Evolutionary conservation across 2,329 filamentous ascomycete genomes (phyloP).

Genomic region (Elsinoe necatrix): DNA sequence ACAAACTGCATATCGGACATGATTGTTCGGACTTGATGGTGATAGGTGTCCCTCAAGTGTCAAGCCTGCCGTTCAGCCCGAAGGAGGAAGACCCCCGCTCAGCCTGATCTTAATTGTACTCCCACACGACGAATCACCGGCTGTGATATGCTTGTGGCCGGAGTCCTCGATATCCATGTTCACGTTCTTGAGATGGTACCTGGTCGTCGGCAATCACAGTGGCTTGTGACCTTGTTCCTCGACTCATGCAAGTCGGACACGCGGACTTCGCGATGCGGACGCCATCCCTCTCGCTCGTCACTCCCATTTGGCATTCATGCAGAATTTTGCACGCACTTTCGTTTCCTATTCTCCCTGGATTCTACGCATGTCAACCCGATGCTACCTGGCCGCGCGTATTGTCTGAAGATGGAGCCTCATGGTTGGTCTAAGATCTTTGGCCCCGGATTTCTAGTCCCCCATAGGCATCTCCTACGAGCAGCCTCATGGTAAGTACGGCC

Average conservation of each 20-base stretch:
- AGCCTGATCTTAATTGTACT: background rate
- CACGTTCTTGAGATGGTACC: background rate
- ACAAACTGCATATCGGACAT: background rate
- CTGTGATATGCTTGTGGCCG: too few species aligned
- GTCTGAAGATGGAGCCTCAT: background rate
- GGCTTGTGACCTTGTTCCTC: background rate
- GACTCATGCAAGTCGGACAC: background rate
- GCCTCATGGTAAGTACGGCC: conserved; percentile 1
- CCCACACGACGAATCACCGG: background rate
- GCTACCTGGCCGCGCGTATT: background rate
- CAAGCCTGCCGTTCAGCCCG: background rate
- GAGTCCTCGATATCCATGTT: background rate
- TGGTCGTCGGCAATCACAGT: too few species aligned
- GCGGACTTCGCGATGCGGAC: background rate
- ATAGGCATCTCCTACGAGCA: background rate
- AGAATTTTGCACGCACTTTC: background rate
- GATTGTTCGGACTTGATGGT: background rate
- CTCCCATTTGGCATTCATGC: background rate
- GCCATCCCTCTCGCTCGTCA: background rate
- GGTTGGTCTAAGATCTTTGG: background rate
- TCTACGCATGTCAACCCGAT: background rate
- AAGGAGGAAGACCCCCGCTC: background rate
- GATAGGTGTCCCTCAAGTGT: background rate
- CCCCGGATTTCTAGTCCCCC: background rate
- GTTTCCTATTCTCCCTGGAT: background rate